phyloP scores from a whole-genome alignment of 2,329 filamentous ascomycete genomes.

The Thielaviopsis punctulata region DNA sequence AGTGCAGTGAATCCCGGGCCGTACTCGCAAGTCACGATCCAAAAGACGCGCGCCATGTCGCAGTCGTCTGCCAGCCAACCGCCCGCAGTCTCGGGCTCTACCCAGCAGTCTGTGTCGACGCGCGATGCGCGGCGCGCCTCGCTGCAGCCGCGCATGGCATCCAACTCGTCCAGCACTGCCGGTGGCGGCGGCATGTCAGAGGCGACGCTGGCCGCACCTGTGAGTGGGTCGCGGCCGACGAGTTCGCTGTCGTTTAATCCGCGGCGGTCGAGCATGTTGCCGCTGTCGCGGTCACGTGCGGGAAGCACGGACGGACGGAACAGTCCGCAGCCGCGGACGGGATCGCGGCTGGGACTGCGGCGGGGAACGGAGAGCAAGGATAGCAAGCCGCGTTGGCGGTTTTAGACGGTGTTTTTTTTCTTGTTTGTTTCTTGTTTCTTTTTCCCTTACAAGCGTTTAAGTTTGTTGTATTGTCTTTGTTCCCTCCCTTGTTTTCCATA shows the following conservation, averaged over 20 bases:
- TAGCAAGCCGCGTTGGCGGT: constrained; percentile 33
- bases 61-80: constrained; percentile 22
- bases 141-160: constrained; percentile 27
- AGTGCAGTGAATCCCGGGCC: constrained; percentile 27
- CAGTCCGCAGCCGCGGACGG: constrained; percentile 30
- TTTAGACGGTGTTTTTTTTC: constrained; percentile 15
- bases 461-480: constrained; percentile 5
- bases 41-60: constrained; percentile 29
- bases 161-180: constrained; percentile 17
- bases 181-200: constrained; percentile 15
- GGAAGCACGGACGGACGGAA: constrained; percentile 23
- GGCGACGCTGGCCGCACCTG: constrained; percentile 10
- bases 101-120: neutral
- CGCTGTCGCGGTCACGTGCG: constrained; percentile 23
- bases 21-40: constrained; percentile 24
- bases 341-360: constrained; percentile 28
- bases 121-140: constrained; percentile 30
- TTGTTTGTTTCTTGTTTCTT: constrained; percentile 1
- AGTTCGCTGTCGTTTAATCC: constrained; percentile 34
- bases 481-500: neutral
- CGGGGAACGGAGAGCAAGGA: constrained; percentile 24
- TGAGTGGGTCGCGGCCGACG: constrained; percentile 27
- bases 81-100: neutral
- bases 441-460: constrained; percentile 3
- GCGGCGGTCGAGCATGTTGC: constrained; percentile 37